These are phyloP conservation scores for Lentinus brumalis DNA, from an alignment of 768 basidiomycete genomes.

Conservation along the genomic window DNA sequence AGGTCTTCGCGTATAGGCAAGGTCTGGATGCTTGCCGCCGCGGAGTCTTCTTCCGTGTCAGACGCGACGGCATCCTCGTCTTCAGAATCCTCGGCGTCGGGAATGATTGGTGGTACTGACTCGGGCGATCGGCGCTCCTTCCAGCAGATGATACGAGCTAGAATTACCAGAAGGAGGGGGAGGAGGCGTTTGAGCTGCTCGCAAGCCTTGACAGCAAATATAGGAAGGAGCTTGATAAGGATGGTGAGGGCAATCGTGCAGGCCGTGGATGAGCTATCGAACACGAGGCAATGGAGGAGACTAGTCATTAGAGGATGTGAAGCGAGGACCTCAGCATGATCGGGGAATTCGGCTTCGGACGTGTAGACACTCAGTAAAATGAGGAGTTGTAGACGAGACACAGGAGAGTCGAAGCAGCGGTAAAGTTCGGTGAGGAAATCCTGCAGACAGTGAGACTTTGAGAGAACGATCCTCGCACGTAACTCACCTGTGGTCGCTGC, in stretches of 20 bases:
- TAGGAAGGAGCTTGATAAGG: conserved; percentile 72
- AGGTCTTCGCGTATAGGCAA: conserved; percentile 50
- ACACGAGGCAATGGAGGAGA: conserved; percentile 64
- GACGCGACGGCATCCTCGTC: conserved; percentile 10
- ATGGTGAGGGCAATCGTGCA: conserved; percentile 65
- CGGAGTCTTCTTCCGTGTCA: conserved; percentile 16
- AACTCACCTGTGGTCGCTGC: conserved; percentile 63
- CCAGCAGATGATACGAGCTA: conserved; percentile 79
- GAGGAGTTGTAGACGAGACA: conserved; percentile 69
- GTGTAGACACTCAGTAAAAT: conserved; percentile 65
- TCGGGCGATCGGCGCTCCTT: conserved; percentile 48
- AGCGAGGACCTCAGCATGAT: conserved; percentile 50
- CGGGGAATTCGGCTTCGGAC: conserved; percentile 53
- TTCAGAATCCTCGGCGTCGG: conserved; percentile 30
- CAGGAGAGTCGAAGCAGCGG: conserved; percentile 58
- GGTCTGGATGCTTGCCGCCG: conserved; percentile 19
- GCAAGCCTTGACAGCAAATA: conserved; percentile 66
- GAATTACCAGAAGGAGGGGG: conserved; percentile 64
- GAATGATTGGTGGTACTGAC: conserved; percentile 11
- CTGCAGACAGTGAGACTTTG: conserved; percentile 37
- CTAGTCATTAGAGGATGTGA: conserved; percentile 64
- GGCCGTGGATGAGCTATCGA: conserved; percentile 76
- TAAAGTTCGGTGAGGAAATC: conserved; percentile 71
- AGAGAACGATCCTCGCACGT: neutral
- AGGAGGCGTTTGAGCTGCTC: conserved; percentile 58